Base-by-base conservation (phyloP, 1,139 yeast species). In the Suhomyces choctaworum region DNA sequence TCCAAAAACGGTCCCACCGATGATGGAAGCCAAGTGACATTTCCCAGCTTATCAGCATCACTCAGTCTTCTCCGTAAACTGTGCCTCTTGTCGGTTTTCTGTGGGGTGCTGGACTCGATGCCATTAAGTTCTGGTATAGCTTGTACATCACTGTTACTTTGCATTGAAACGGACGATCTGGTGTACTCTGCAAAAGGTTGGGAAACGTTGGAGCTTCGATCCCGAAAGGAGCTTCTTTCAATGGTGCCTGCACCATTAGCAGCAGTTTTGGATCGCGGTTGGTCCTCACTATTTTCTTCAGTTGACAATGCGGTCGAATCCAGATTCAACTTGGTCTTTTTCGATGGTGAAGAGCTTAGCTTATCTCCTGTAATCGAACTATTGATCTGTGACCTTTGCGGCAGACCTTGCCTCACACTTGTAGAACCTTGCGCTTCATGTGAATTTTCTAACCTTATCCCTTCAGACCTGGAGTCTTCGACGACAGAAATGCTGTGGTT, bases 1-100 rank as follows among this genome's bases (percentile, higher is more conserved):
- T 65, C 64, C 32, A 67, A 58, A 1, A 67, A 56, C 7, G 36
- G 39, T 19, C 34, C 25, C 10, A 47, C 31, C 4, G 50, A 40
- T 9, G 41, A 32, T 5, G 49, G 46, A 5, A 31, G 30, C 54
- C 54, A 49, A n/a, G 26, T 16, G 14, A 17, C n/a, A 11, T 12
- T 23, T 9, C 26, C n/a, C 25, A 11, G 23, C 13, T 9, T 6
- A 14, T n/a, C 25, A 7, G 25, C 17, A n/a, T 2, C 22, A 11
- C 11, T 19, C n/a, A n/a, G n/a, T n/a, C n/a, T n/a, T 12, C 24
- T 25, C 16, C 19, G 25, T n/a, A 7, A 13, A 6, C 14, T 11
- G n/a, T 16, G 26, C 15, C 8, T 7, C 39, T 53, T 29, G 23
- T 13, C 11, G 7, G 5, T 1, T 10, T 23, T 50, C 34, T 44